Evolutionary conservation across 2,329 filamentous ascomycete genomes (phyloP).

Genomic region (Lachnellula cervina): DNA sequence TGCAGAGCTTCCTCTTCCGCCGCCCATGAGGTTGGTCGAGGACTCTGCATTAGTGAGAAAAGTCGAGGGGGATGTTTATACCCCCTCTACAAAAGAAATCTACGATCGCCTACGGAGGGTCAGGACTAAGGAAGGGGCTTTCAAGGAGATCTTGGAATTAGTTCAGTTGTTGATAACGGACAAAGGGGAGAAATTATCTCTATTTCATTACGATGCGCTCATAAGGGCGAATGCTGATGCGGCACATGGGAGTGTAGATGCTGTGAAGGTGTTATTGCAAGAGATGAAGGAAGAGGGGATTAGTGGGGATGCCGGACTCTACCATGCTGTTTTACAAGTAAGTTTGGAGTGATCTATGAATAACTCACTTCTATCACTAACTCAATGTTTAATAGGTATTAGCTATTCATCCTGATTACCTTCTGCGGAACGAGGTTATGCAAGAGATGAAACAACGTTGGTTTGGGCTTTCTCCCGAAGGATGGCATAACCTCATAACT

Average conservation of each 20-base stretch:
- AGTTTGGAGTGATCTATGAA: conserved; percentile 11
- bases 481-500: conserved; percentile 62
- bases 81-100: conserved; percentile 22
- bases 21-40: too few relatives aligned
- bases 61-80: too few relatives aligned
- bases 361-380: background rate
- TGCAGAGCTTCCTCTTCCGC: too few relatives aligned
- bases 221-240: conserved; percentile 66
- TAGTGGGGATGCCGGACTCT: conserved; percentile 59
- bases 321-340: conserved; percentile 67
- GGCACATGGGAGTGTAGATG: conserved; percentile 58
- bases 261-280: conserved; percentile 57
- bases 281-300: conserved; percentile 66
- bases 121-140: conserved; percentile 35
- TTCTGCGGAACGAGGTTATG: conserved; percentile 67
- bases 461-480: conserved; percentile 57
- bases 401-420: conserved; percentile 79
- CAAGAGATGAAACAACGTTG: conserved; percentile 70
- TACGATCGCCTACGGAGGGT: conserved; percentile 45
- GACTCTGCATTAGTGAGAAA: too few relatives aligned
- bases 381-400: conserved; percentile 49
- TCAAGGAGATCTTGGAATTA: conserved; percentile 38
- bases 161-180: conserved; percentile 55
- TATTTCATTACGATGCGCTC: conserved; percentile 66
- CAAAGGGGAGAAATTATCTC: conserved; percentile 50